Conservation (phyloP, 495 filamentous ascomycete genomes). For the Penicillium cinerascens region DNA sequence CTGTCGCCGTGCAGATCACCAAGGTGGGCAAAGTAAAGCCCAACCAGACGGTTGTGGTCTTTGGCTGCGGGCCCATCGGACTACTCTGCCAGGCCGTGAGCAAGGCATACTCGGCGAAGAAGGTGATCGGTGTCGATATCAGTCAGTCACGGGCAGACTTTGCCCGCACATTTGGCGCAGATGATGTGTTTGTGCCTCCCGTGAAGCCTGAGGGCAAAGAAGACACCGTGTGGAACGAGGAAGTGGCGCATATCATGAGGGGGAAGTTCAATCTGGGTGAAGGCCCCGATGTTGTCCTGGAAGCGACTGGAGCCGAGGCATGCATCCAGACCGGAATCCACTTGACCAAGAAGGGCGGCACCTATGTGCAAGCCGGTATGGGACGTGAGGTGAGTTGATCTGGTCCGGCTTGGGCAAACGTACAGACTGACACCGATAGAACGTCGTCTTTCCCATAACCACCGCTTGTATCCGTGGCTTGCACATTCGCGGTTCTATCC, state of each 20-base stretch:
- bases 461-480: conserved; percentile 79
- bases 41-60: conserved; percentile 73
- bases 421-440: conserved; percentile 22
- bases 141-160: conserved; percentile 64
- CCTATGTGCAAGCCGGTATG: conserved; percentile 85
- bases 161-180: conserved; percentile 62
- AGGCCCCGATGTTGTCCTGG: conserved; percentile 77
- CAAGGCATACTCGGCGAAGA: conserved; percentile 67
- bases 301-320: conserved; percentile 76
- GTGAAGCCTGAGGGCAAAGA: conserved; percentile 8
- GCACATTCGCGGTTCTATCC: conserved; percentile 74
- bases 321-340: conserved; percentile 73
- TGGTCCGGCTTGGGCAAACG: neutral
- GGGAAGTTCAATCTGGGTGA: conserved; percentile 39
- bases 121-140: conserved; percentile 76
- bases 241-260: conserved; percentile 56
- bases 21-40: conserved; percentile 65
- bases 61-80: conserved; percentile 84
- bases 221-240: conserved; percentile 53
- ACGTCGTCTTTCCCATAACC: conserved; percentile 81
- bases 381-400: conserved; percentile 58
- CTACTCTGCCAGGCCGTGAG: conserved; percentile 76
- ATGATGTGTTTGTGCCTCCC: conserved; percentile 60
- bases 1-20: conserved; percentile 76
- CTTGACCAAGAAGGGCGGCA: conserved; percentile 65